These are phyloP conservation scores for Fagopyrum homotropicum DNA, from an alignment of 148 eudicot genomes.

Conservation along the genomic window DNA sequence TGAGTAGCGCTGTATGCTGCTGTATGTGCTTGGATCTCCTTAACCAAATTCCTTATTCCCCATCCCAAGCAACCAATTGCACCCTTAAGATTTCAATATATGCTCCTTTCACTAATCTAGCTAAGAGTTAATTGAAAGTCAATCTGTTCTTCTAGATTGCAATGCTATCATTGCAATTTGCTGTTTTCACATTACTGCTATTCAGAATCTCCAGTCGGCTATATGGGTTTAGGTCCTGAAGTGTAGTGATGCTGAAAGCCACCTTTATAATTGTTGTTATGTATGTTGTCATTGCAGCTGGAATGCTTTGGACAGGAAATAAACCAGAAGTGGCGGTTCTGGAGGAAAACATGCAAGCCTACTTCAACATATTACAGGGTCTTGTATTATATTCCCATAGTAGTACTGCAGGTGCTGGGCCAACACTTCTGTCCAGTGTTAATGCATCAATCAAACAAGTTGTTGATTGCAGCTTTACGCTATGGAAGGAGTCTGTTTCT, in stretches of 20 bases:
- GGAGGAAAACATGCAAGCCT: slow-evolving; percentile 81
- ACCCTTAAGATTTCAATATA: not conserved
- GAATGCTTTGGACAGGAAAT: slow-evolving; percentile 80
- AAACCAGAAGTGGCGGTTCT: slow-evolving; percentile 51
- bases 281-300: slow-evolving; percentile 42
- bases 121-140: not conserved
- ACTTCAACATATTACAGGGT: slow-evolving; percentile 79
- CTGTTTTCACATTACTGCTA: too few relatives aligned
- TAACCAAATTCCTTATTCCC: not conserved
- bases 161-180: not conserved
- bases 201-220: not conserved
- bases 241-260: not conserved
- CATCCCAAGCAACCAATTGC: not conserved
- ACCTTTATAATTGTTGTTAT: not conserved
- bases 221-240: not conserved
- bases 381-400: slow-evolving; percentile 69
- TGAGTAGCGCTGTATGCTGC: not conserved
- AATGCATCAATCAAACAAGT: slow-evolving; percentile 64
- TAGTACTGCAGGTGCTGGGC: slow-evolving; percentile 76
- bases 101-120: not conserved
- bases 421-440: slow-evolving; percentile 67
- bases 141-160: not conserved
- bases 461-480: slow-evolving; percentile 77
- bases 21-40: not conserved
- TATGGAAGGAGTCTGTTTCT: slow-evolving; percentile 65